Conservation (phyloP, 805 yeast species). For the Metschnikowia anglica region DNA sequence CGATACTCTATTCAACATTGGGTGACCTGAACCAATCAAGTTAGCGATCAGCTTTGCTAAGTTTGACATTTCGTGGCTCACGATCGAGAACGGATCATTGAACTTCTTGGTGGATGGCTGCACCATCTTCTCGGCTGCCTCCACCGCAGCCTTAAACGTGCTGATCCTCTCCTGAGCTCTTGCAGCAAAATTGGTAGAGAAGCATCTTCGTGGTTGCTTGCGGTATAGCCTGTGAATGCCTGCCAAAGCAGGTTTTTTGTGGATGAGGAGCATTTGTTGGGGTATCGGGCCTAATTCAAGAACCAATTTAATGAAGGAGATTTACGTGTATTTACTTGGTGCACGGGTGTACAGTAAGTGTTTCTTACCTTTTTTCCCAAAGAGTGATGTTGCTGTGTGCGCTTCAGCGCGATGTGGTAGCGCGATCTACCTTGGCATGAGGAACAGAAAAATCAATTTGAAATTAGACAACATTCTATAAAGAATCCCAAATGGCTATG, state of each 20-base stretch:
- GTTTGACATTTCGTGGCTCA: constrained; percentile 88
- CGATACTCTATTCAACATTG: constrained; percentile 87
- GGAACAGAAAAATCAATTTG: no score
- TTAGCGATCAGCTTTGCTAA: constrained; percentile 83
- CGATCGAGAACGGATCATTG: constrained; percentile 85
- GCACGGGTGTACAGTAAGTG: background rate
- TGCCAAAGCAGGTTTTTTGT: constrained; percentile 11
- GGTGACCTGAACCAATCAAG: constrained; percentile 90
- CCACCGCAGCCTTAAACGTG: constrained; percentile 54
- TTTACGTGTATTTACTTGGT: background rate
- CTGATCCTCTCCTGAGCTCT: constrained; percentile 7
- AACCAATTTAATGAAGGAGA: no score
- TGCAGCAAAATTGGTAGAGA: background rate
- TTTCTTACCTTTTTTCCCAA: background rate
- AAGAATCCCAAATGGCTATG: no score
- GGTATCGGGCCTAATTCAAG: constrained; percentile 8
- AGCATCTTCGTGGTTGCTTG: constrained; percentile 8
- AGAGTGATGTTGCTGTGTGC: background rate
- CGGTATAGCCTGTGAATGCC: constrained; percentile 5
- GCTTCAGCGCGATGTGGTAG: no score
- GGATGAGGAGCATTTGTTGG: constrained; percentile 9
- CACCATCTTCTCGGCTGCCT: constrained; percentile 71
- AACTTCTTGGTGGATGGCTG: constrained; percentile 47
- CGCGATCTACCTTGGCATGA: no score
- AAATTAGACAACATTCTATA: no score